Evolutionary conservation across 176 grass and related monocot genomes (phyloP).

Genomic region (Rhipidocladum racemiflorum): DNA sequence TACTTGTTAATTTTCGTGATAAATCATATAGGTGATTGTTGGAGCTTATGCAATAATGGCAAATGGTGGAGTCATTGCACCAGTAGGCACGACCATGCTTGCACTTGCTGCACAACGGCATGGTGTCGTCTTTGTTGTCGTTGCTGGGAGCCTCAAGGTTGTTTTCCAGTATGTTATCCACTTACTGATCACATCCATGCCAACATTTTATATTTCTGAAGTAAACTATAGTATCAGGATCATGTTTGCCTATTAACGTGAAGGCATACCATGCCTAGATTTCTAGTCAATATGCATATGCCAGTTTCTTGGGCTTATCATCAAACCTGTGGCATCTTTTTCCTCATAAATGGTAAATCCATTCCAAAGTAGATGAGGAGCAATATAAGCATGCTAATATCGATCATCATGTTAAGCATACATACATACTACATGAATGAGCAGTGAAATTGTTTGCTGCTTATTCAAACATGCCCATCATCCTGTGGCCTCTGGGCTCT

Average conservation of each 20-base stretch:
- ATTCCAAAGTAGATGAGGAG: background rate
- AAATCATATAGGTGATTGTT: conserved; percentile 62
- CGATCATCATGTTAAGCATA: background rate
- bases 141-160: conserved; percentile 73
- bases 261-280: background rate
- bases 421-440: no score
- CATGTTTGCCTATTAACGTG: background rate
- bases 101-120: conserved; percentile 73
- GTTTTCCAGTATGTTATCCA: background rate
- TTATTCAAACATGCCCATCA: no score
- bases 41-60: conserved; percentile 91
- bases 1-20: background rate
- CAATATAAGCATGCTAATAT: background rate
- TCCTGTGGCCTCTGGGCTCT: no score
- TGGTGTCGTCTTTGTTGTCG: conserved; percentile 66
- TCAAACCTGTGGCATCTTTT: background rate
- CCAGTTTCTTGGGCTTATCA: background rate
- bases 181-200: background rate
- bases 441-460: no score
- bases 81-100: conserved; percentile 73
- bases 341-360: background rate
- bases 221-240: background rate
- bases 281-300: background rate
- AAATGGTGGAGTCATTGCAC: conserved; percentile 78
- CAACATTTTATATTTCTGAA: background rate